Base-by-base conservation (phyloP, 169 alveolate genomes). In the Haemoproteus tartakovskyi region DNA sequence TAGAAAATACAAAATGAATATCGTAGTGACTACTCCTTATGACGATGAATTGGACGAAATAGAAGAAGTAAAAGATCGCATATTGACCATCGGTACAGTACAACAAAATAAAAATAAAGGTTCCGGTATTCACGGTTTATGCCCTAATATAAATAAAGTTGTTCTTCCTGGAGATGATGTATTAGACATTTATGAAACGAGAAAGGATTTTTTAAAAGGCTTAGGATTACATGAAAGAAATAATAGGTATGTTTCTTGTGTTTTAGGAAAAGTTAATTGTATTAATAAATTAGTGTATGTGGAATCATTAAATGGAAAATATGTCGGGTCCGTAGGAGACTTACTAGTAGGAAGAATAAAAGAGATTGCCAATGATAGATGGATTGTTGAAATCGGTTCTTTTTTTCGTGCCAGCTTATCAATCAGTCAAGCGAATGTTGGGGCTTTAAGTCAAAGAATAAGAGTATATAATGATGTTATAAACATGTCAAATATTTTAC, bases 361-460 rank as follows among this genome's bases (percentile, higher is more conserved):
- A 60, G 86, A 87, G 47, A 91, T 91, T 60, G 61, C 43, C 60
- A 90, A 90, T 46, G 89, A 89, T 62, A 80, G 82, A 45, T 94
- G 98, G 98, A 84, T 87, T 37, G 92, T 95, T n/a, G 97, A 95
- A 51, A 93, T 95, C 19, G 91, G 93, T 50, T 85, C 97, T 1
- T 90, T 88, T 29, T 92, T 91, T 85, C 87, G 92, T 46, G 97
- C 94, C 6, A 90, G 85, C 36, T 70, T 95, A 22, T 90, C 95
- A 41, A 88, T 95, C 18, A 90, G 95, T 6, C 96, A 94, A 27
- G 92, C 95, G 38, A 94, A 92, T 84, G 88, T 94, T 45, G 95
- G 95, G 26, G 91, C 92, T 29, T 92, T 95, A 3, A 92, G 93
- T 38, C 94, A 92, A 57, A 87, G 98, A 51, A 87, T 95, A 41